phyloP scores from a whole-genome alignment of 2,329 filamentous ascomycete species.

The Verticillium nonalfalfae region DNA sequence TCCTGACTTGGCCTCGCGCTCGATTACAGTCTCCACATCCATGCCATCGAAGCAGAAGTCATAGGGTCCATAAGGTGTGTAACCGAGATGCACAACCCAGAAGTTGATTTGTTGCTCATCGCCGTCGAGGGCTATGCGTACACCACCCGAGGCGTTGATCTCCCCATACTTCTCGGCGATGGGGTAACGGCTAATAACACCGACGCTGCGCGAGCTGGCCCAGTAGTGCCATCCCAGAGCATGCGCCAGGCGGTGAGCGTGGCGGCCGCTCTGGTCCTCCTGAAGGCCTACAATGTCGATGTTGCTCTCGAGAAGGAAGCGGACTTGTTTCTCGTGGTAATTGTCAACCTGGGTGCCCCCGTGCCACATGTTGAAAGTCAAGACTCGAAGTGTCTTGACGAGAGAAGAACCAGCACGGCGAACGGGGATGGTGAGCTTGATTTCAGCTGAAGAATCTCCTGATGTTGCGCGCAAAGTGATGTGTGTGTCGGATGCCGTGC shows the following conservation, averaged over 20 bases:
- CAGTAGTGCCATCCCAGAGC: slow-evolving; percentile 32
- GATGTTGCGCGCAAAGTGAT: slow-evolving; percentile 21
- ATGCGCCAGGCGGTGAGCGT: slow-evolving; percentile 23
- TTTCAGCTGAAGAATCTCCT: slow-evolving; percentile 16
- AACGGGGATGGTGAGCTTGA: slow-evolving; percentile 25
- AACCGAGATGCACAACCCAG: slow-evolving; percentile 28
- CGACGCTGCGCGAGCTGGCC: slow-evolving; percentile 22
- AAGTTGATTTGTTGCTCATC: slow-evolving; percentile 22
- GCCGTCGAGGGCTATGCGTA: slow-evolving; percentile 27
- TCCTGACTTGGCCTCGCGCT: slow-evolving; percentile 25
- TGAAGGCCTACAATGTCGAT: slow-evolving; percentile 31
- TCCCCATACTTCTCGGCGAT: slow-evolving; percentile 21
- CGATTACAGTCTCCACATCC: slow-evolving; percentile 22
- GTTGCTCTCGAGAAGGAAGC: slow-evolving; percentile 22
- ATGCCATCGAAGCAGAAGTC: slow-evolving; percentile 32
- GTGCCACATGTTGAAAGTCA: slow-evolving; percentile 33
- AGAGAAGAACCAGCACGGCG: slow-evolving; percentile 16
- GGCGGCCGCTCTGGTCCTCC: slow-evolving; percentile 22
- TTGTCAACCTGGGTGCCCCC: slow-evolving; percentile 26
- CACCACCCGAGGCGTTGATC: slow-evolving; percentile 20
- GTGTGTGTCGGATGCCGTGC: slow-evolving; percentile 9
- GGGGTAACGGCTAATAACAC: slow-evolving; percentile 31
- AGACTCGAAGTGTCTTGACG: slow-evolving; percentile 24
- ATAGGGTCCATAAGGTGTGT: slow-evolving; percentile 34
- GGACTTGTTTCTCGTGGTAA: slow-evolving; percentile 31